Percentiles rank a stretch among this genome's conserved stretches.
Evolutionary conservation across 2,329 filamentous ascomycete genomes (phyloP).

Genomic region (Ceratocystis harringtonii): DNA sequence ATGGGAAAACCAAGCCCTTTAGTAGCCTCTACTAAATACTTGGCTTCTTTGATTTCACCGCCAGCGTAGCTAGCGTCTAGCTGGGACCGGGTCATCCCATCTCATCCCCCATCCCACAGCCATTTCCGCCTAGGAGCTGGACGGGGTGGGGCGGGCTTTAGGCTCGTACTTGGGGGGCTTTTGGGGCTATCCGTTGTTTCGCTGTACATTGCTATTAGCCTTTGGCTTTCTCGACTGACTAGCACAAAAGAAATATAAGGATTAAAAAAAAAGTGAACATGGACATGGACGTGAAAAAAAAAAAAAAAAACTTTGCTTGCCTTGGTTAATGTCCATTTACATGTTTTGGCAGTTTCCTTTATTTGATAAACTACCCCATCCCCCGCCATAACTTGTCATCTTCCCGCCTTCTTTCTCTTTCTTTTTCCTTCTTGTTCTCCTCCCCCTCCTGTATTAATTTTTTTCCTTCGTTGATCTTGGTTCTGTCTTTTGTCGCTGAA

Average conservation of each 20-base stretch:
- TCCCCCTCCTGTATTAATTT: constrained; percentile 16
- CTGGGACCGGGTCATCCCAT: constrained; percentile 6
- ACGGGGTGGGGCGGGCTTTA: no score
- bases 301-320: neutral
- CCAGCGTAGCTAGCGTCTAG: constrained; percentile 5
- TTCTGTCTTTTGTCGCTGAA: neutral
- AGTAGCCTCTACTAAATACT: neutral
- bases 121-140: no score
- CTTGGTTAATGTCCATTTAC: neutral
- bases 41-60: constrained; percentile 4
- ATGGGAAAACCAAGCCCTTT: neutral
- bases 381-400: neutral
- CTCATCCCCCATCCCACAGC: neutral
- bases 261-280: no score
- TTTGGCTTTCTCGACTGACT: neutral
- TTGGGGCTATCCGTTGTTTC: no score
- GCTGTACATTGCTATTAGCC: neutral
- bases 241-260: neutral
- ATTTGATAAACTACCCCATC: neutral
- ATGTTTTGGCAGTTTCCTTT: constrained; percentile 1
- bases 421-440: neutral
- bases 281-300: no score
- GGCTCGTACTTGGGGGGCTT: no score
- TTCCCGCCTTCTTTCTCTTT: constrained; percentile 12
- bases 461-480: neutral